phyloP scores from a whole-genome alignment of 2,329 filamentous ascomycete species.

The Fusarium sp. region DNA sequence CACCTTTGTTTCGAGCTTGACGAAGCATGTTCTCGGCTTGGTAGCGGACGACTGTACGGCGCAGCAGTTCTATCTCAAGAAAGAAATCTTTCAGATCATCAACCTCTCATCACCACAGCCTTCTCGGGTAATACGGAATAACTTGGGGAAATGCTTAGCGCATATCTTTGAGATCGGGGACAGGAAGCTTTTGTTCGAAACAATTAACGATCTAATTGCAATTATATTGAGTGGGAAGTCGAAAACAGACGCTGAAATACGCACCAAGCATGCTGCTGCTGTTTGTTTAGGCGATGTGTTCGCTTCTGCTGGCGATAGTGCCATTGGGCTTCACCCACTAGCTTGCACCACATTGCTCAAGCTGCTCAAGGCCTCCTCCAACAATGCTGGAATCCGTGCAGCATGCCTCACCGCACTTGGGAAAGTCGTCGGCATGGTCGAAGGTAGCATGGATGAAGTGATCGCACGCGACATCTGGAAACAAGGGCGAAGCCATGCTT shows the following conservation, averaged over 20 bases:
- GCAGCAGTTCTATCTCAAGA: slow-evolving; percentile 92
- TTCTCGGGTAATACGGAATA: slow-evolving; percentile 90
- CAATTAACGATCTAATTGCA: slow-evolving; percentile 85
- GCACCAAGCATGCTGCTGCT: slow-evolving; percentile 87
- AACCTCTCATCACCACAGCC: slow-evolving; percentile 86
- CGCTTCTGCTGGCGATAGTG: slow-evolving; percentile 92
- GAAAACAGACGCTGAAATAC: slow-evolving; percentile 80
- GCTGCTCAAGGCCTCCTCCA: slow-evolving; percentile 82
- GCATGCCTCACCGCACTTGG: slow-evolving; percentile 81
- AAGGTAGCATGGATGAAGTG: slow-evolving; percentile 82
- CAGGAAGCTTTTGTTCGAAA: slow-evolving; percentile 92
- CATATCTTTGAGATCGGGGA: slow-evolving; percentile 88
- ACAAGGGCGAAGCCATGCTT: slow-evolving; percentile 81
- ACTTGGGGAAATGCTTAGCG: slow-evolving; percentile 85
- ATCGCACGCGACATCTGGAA: slow-evolving; percentile 95
- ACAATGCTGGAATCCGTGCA: slow-evolving; percentile 84
- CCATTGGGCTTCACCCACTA: slow-evolving; percentile 83
- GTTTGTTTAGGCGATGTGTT: slow-evolving; percentile 91
- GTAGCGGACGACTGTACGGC: slow-evolving; percentile 84
- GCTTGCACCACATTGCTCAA: slow-evolving; percentile 80
- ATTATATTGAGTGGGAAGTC: slow-evolving; percentile 81
- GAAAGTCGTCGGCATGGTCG: slow-evolving; percentile 82
- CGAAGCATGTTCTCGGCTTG: slow-evolving; percentile 81
- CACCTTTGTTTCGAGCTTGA: slow-evolving; percentile 86
- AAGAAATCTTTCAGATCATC: slow-evolving; percentile 93